Evolutionary conservation across 257 asterid species (phyloP), one percentile per base, ranked within the genome.

Genomic region (Perilla frutescens): DNA sequence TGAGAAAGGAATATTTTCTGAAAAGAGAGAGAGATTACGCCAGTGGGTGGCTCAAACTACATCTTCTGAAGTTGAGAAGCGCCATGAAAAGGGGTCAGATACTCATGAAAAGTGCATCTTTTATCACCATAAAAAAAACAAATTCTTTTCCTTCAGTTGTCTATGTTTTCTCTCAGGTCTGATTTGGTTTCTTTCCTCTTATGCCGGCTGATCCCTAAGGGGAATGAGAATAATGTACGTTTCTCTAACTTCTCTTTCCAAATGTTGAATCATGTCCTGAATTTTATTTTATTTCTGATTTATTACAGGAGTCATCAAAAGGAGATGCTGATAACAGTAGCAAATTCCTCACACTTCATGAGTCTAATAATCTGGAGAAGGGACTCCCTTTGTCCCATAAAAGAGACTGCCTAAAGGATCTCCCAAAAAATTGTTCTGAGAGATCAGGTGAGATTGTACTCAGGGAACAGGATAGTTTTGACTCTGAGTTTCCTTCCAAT

Each of bases 131-230:
- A 56, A 47, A 4, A 47, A 50, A 4, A 47, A 50, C 62, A 56
- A 62, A 13, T 43, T 57, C 12, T 63, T 76, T 68, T 59, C 72
- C 76, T 47, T 66, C 73, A 77, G 39, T 77, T 60, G 70, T 69
- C 73, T 64, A 11, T 55, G 61, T 55, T 75, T 64, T 71, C 75
- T 73, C 66, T 76, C 96, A 92, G 96, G 94, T 71, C 72, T 65
- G 90, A 89, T 86, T 77, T 85, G 81, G 86, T 87, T 76, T 74
- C 95, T 47, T 67, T 72, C 20, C 93, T 87, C 80, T 62, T 87
- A 62, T 65, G 68, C 66, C 91, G 91, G 60, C 81, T 90, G 74
- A 72, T 80, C 58, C 91, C 89, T 49, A 76, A 76, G 76, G 73
- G 70, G 75, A 76, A 80, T 4, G 81, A 71, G 71, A 75, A 50